Conservation (phyloP, 805 yeast species). For the Zygosaccharomyces gambellarensis region DNA sequence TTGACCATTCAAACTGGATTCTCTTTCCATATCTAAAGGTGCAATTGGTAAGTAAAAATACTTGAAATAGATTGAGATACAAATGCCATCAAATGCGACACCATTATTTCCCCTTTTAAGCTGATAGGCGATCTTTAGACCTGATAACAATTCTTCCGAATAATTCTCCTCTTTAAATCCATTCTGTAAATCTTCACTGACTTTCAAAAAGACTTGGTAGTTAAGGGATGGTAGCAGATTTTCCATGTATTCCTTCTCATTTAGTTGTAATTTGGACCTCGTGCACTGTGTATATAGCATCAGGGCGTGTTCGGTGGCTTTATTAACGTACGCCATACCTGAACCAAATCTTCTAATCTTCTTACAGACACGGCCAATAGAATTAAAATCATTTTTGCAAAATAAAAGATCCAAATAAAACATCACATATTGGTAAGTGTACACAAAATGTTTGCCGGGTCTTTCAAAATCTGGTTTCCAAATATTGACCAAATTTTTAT, state of each 20-base stretch:
- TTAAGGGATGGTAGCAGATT: constrained; percentile 24
- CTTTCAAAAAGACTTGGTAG: constrained; percentile 23
- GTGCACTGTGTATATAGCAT: constrained; percentile 23
- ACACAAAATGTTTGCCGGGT: constrained; percentile 88
- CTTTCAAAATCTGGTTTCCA: constrained; percentile 93
- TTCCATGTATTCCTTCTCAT: constrained; percentile 29
- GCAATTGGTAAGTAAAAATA: constrained; percentile 26
- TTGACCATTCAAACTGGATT: background rate
- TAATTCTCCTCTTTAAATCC: constrained; percentile 17
- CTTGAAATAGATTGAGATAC: constrained; percentile 30
- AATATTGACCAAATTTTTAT: constrained; percentile 70
- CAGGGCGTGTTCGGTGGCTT: constrained; percentile 28
- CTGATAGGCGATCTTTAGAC: constrained; percentile 27
- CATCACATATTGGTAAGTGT: constrained; percentile 61
- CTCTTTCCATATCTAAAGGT: constrained; percentile 2
- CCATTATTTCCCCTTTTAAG: constrained; percentile 32
- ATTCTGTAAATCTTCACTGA: constrained; percentile 21
- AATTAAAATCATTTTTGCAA: constrained; percentile 50
- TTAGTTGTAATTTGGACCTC: constrained; percentile 15
- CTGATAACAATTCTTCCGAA: constrained; percentile 19
- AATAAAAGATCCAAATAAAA: constrained; percentile 57
- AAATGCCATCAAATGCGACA: constrained; percentile 30
- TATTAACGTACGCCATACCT: constrained; percentile 52
- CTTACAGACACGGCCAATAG: constrained; percentile 56
- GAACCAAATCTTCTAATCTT: constrained; percentile 75